Evolutionary conservation across 768 basidiomycete genomes (phyloP).

Genomic region (Chlorophyllum brunneum): DNA sequence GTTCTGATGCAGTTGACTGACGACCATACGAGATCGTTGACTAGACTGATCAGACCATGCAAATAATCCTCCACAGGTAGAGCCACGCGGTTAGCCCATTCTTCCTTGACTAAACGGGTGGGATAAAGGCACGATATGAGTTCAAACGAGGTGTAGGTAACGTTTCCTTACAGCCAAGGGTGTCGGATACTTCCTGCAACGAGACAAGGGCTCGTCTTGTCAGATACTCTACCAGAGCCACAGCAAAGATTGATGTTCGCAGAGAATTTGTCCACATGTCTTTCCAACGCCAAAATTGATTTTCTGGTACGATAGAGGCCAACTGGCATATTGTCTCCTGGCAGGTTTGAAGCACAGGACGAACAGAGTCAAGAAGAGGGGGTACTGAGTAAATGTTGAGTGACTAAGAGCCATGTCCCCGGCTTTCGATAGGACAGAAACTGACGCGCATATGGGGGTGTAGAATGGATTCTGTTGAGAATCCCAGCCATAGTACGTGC

Average conservation of each 20-base stretch:
- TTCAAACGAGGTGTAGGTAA: not conserved
- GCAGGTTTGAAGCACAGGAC: constrained; percentile 54
- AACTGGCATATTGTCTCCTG: constrained; percentile 45
- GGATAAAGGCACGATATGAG: not conserved
- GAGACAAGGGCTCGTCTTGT: constrained; percentile 55
- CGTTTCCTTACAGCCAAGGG: constrained; percentile 60
- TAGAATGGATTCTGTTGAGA: constrained; percentile 79
- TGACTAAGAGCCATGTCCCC: not conserved
- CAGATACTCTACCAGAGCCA: constrained; percentile 64
- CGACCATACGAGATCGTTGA: constrained; percentile 69
- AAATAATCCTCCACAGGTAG: constrained; percentile 78
- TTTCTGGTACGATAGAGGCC: constrained; percentile 57
- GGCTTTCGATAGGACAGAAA: constrained; percentile 10
- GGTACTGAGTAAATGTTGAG: constrained; percentile 44
- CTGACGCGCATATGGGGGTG: constrained; percentile 55
- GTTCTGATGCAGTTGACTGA: not conserved
- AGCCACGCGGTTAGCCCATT: constrained; percentile 63
- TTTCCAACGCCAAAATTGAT: constrained; percentile 83
- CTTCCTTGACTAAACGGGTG: constrained; percentile 62
- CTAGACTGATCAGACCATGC: constrained; percentile 71
- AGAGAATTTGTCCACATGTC: constrained; percentile 77
- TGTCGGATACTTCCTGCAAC: constrained; percentile 43
- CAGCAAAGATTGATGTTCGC: constrained; percentile 62
- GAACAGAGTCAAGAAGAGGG: constrained; percentile 51
- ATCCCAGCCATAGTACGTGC: constrained; percentile 68